Percentiles rank a stretch among this genome's conserved stretches.
Evolutionary conservation across 805 yeast genomes (phyloP).

Genomic region (Myxozyma geophila): DNA sequence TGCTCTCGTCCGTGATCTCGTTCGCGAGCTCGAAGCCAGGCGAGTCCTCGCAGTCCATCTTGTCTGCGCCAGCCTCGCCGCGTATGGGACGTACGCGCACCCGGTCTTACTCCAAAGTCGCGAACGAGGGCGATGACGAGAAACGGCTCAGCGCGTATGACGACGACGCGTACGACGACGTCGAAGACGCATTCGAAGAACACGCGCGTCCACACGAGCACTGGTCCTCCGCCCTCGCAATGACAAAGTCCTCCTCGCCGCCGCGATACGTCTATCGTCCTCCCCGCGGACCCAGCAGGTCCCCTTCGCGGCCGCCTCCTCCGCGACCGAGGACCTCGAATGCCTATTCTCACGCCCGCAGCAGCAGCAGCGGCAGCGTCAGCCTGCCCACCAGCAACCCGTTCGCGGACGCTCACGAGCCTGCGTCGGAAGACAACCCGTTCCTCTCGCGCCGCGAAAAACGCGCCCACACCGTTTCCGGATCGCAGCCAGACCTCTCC

Average conservation of each 20-base stretch:
- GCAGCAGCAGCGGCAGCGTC: not conserved
- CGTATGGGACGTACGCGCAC: conserved; percentile 9
- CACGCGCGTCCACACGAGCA: not conserved
- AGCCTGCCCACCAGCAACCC: not conserved
- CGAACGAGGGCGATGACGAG: not conserved
- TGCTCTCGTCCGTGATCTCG: conserved; percentile 6
- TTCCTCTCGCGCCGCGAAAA: conserved; percentile 17
- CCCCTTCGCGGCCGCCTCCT: conserved; percentile 5
- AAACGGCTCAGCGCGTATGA: no score
- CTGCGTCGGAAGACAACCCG: conserved; percentile 6
- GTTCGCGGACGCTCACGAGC: conserved; percentile 11
- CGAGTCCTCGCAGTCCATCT: not conserved
- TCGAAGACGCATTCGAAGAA: not conserved
- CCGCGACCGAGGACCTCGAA: not conserved
- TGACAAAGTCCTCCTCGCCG: conserved; percentile 8
- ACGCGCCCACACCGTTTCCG: conserved; percentile 19
- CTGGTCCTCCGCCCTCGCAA: not conserved
- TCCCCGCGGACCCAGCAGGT: conserved; percentile 8
- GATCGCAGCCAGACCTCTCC: conserved; percentile 4
- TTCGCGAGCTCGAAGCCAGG: not conserved
- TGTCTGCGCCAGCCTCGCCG: conserved; percentile 1
- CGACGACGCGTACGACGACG: not conserved
- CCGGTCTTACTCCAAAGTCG: not conserved
- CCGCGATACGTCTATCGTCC: conserved; percentile 10
- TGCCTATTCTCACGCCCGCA: not conserved